Evolutionary conservation across 2,329 filamentous ascomycete species (phyloP).

Genomic region (Graphilbum fragrans): DNA sequence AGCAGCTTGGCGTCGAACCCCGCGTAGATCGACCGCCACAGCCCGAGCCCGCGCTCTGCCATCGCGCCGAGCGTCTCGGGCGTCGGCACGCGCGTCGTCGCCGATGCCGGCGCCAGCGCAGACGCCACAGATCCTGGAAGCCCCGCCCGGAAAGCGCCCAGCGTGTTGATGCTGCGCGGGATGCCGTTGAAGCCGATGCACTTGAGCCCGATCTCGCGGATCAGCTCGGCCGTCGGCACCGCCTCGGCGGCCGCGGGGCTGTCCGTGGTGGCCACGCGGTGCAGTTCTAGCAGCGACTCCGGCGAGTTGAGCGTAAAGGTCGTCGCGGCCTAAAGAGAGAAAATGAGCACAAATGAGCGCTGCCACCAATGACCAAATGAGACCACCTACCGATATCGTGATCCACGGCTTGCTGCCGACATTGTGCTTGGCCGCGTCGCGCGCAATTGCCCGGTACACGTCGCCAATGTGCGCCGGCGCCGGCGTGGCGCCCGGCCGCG

Average conservation of each 20-base stretch:
- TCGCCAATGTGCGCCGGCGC: constrained; percentile 51
- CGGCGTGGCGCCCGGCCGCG: constrained; percentile 51
- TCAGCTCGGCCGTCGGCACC: constrained; percentile 51
- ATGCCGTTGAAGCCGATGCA: constrained; percentile 64
- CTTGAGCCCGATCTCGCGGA: constrained; percentile 53
- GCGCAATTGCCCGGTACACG: constrained; percentile 52
- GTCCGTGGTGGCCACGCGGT: constrained; percentile 31
- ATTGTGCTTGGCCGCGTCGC: constrained; percentile 47
- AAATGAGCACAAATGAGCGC: background rate
- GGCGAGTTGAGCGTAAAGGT: constrained; percentile 83
- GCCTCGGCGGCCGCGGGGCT: constrained; percentile 11
- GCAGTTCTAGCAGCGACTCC: constrained; percentile 55
- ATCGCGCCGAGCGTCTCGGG: constrained; percentile 40
- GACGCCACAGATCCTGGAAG: constrained; percentile 45
- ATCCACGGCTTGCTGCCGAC: constrained; percentile 56
- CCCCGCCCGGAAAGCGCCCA: constrained; percentile 37
- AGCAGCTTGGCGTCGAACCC: constrained; percentile 63
- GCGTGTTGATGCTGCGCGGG: constrained; percentile 71
- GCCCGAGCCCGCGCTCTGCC: constrained; percentile 43
- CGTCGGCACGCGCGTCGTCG: constrained; percentile 41
- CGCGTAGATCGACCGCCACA: constrained; percentile 69
- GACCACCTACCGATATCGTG: constrained; percentile 42
- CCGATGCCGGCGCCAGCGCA: constrained; percentile 41
- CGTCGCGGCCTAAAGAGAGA: constrained; percentile 51
- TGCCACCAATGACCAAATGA: constrained; percentile 2